Conservation (phyloP, 2,329 filamentous ascomycete species). For the Macrophomina tecta region DNA sequence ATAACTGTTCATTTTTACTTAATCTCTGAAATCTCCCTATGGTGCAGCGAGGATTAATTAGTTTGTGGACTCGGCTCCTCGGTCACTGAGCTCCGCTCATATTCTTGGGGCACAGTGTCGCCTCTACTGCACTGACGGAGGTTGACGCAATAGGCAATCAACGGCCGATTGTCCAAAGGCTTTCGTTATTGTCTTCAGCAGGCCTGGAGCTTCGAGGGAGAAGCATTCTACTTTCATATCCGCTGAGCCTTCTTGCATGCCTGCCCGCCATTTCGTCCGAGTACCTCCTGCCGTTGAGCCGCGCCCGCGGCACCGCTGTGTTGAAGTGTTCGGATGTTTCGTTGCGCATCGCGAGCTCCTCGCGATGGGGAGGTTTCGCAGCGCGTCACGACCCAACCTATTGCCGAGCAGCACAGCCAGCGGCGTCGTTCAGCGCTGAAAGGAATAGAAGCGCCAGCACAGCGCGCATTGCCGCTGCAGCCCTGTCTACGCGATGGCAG, state of each 20-base stretch:
- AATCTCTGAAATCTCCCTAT: conserved; percentile 1
- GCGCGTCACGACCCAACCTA: not conserved
- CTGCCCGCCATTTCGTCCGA: not conserved
- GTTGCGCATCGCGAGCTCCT: not conserved
- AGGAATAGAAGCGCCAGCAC: not conserved
- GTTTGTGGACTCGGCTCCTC: not conserved
- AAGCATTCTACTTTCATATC: not conserved
- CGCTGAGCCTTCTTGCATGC: not conserved
- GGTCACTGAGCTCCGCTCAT: not conserved
- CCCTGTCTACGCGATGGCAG: not conserved
- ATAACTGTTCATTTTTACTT: not conserved
- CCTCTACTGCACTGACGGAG: not conserved
- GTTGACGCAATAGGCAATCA: not conserved
- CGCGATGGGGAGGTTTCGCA: not conserved
- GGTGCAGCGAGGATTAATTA: not conserved
- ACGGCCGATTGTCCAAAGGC: not conserved
- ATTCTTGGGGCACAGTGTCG: not conserved
- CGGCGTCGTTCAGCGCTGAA: not conserved
- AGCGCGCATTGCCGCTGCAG: too few species aligned
- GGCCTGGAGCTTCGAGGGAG: conserved; percentile 9
- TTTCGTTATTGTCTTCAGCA: conserved; percentile 11
- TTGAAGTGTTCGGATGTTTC: not conserved
- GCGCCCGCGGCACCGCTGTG: not conserved
- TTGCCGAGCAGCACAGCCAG: too few species aligned
- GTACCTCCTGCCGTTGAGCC: not conserved